Base-by-base conservation (phyloP, 805 yeast genomes). In the Huiozyma naganishii region DNA sequence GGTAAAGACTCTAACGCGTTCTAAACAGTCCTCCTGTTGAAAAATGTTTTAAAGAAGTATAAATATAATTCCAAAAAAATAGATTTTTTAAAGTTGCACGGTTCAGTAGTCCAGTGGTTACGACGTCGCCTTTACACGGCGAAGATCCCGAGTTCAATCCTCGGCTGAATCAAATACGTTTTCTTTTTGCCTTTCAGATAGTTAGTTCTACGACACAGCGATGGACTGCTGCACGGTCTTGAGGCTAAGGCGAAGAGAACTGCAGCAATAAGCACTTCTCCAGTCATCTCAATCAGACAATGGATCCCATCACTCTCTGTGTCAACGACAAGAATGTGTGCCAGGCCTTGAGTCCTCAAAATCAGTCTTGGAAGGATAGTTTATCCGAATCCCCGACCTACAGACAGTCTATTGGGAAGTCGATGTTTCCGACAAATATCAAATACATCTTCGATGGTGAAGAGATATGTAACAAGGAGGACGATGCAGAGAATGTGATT, bases 111-210 rank as follows among this genome's bases (percentile, higher is more conserved):
- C 66, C 62, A 61, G 66, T 59, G 66, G 66, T 61, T 54, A 61
- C 55, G 66, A 61, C 66, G 66, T 61, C 66, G 60, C 66, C 66
- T 61, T 61, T 61, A 59, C 66, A 59, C 66, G 66, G 66, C 60
- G 66, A 61, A 61, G 66, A 54, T 60, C 66, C 64, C 63, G 66
- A 57, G 66, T 61, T 61, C 66, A 57, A 61, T 51, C 66, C 66
- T 57, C 66, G 62, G 64, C 57, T 55, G 66, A 61, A 58, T 57
- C 62, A 61, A 29, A 40, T 40, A 40, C 37, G 27, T 29, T 34
- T 46, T 29, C 29, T 46, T 41, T 41, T 36, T 34, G 40, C 42
- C 43, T 50, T 42, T 37, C 17, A 12, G 10, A 10, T 2, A 8
- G 5, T 3, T 2, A 8, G 5, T 3, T 9, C 9, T 30, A 9